Evolutionary conservation across 2,329 filamentous ascomycete genomes (phyloP), one percentile per base, ranked within the genome.

Genomic region (Pleomassaria siparia): DNA sequence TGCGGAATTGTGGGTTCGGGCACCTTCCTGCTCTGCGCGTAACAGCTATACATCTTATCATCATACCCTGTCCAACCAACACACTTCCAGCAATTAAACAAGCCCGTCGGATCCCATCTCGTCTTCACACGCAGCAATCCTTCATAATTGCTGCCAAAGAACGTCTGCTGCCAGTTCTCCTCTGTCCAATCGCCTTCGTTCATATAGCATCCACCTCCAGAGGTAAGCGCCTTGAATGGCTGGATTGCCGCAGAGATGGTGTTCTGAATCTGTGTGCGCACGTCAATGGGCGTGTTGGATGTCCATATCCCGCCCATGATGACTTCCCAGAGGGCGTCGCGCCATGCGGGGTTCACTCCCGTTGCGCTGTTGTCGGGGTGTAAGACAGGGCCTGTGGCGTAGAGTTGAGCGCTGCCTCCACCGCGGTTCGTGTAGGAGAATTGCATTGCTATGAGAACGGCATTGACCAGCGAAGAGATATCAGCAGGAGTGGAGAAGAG

Each of bases 11-110:
- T 50, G 13, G 50, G 47, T 13, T 39, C 42, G 2, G 47, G 47
- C 4, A n/a, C 16, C 25, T 37, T 47, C 33, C 22, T 28, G 18
- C 32, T 47, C 28, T 53, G 50, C 10, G 36, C 40, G 40, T 53
- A 53, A 32, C 50, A 53, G 2, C 32, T 41, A 30, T 47, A 53
- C 50, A 50, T 50, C 2, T 47, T 47, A 50, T 67, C 65, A 29
- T 62, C 48, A 44, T 63, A 62, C 8, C 66, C 64, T 13, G 57
- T 64, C 65, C 65, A 71, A 2, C 67, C 67, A 37, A 69, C 63
- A 44, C 65, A 69, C 44, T 67, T 69, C 66, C 65, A 69, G 48
- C 64, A 68, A 37, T 69, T 68, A 45, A 70, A 70, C 36, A 70
- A 26, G 3, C 60, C 59, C 0, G 51, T 62, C 1, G 63, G 63